Conservation (phyloP, 106 monocot species). For the Dendrobium catenatum region DNA sequence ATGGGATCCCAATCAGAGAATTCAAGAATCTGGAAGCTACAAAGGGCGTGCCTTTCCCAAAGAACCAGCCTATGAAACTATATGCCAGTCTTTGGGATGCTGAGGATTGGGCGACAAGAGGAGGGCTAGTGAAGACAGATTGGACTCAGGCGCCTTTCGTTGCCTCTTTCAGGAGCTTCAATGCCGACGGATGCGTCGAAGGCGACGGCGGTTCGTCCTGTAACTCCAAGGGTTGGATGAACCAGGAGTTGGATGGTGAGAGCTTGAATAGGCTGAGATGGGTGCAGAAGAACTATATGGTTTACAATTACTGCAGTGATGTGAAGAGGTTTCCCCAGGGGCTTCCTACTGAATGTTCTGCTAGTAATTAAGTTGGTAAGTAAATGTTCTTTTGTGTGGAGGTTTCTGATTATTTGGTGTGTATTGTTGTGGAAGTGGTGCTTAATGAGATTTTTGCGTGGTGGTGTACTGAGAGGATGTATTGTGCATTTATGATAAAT, state of each 20-base stretch:
- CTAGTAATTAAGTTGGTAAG: neutral
- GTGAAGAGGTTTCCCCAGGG: constrained; percentile 30
- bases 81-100: constrained; percentile 32
- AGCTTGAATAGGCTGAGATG: constrained; percentile 9
- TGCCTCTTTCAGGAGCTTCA: constrained; percentile 17
- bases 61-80: constrained; percentile 17
- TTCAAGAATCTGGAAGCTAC: constrained; percentile 18
- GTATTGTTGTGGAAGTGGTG: no score
- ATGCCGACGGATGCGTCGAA: constrained; percentile 14
- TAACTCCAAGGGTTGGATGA: constrained; percentile 20
- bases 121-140: constrained; percentile 25
- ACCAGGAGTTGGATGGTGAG: constrained; percentile 17
- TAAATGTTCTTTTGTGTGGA: no score
- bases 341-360: constrained; percentile 31
- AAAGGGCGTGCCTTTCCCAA: constrained; percentile 12
- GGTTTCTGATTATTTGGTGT: no score
- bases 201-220: constrained; percentile 3
- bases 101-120: constrained; percentile 31
- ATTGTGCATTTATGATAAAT: no score
- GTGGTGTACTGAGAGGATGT: no score
- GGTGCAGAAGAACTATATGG: constrained; percentile 39
- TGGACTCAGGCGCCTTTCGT: constrained; percentile 27
- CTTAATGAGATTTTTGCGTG: no score
- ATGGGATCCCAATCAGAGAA: constrained; percentile 16
- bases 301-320: constrained; percentile 44